These are phyloP conservation scores for Mesotaenium endlicherianum DNA, from an alignment of 139 green algal genomes.

Conservation along the genomic window DNA sequence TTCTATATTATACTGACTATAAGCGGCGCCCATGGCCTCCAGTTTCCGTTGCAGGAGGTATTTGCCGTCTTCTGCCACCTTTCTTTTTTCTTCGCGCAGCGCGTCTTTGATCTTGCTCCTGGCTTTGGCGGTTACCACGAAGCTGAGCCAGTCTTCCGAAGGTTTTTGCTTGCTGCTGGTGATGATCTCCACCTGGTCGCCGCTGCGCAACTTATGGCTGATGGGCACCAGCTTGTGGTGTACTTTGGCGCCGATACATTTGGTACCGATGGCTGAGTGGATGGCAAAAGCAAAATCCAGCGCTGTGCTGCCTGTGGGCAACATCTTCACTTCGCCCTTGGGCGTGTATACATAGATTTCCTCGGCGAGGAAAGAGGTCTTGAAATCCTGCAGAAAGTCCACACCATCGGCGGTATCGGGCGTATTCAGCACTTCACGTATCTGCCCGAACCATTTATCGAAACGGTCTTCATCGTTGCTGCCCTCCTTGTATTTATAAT, in stretches of 20 bases:
- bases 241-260: neutral
- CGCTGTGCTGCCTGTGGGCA: neutral
- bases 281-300: neutral
- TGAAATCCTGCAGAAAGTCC: neutral
- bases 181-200: neutral
- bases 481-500: neutral
- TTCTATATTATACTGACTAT: too few species aligned
- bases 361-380: neutral
- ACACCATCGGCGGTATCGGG: too few species aligned
- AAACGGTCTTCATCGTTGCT: neutral
- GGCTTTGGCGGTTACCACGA: neutral
- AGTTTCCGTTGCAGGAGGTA: too few species aligned
- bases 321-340: neutral
- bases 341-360: neutral
- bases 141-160: neutral
- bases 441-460: neutral
- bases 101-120: neutral
- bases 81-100: too few species aligned
- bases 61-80: too few species aligned
- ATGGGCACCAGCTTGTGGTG: neutral
- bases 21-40: too few species aligned
- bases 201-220: neutral
- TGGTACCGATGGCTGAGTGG: neutral
- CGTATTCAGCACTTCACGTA: neutral
- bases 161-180: neutral